Conservation (phyloP, 352 stramenopile species). For the Salisapilia sapeloensis region DNA sequence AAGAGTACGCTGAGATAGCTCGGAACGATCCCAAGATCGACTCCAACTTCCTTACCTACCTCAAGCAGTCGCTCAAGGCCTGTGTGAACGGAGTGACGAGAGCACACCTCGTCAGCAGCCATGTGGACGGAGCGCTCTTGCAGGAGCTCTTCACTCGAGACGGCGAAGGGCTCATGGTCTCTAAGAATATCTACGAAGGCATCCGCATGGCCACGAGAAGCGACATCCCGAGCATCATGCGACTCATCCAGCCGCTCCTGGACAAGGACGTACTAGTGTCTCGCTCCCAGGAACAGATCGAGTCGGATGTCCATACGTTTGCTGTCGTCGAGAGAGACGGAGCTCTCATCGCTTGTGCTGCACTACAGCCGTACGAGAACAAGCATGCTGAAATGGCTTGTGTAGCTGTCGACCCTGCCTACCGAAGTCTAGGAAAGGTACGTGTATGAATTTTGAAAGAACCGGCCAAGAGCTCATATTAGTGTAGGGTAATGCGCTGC, state of each 20-base stretch:
- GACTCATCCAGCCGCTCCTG: slow-evolving; percentile 75
- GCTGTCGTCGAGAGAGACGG: slow-evolving; percentile 79
- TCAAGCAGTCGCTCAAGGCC: slow-evolving; percentile 72
- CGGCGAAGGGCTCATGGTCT: slow-evolving; percentile 93
- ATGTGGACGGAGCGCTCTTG: slow-evolving; percentile 82
- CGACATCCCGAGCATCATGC: slow-evolving; percentile 85
- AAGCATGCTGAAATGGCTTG: slow-evolving; percentile 84
- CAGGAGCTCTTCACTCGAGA: slow-evolving; percentile 97
- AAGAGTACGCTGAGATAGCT: slow-evolving; percentile 66
- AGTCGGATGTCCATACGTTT: slow-evolving; percentile 79
- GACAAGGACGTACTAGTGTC: slow-evolving; percentile 78
- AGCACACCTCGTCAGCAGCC: slow-evolving; percentile 72
- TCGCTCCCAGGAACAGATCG: slow-evolving; percentile 78
- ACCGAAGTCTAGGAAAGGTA: slow-evolving; percentile 69
- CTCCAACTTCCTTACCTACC: slow-evolving; percentile 61
- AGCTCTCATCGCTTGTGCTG: slow-evolving; percentile 77
- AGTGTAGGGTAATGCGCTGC: slow-evolving; percentile 66
- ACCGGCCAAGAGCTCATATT: too few relatives aligned
- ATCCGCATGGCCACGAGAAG: slow-evolving; percentile 84
- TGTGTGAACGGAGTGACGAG: slow-evolving; percentile 74
- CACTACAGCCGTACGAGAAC: slow-evolving; percentile 80
- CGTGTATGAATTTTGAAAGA: not conserved
- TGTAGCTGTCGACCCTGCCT: slow-evolving; percentile 77
- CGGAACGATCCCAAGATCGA: slow-evolving; percentile 25
- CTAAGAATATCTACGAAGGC: slow-evolving; percentile 93